These are phyloP conservation scores for Cetraspora pellucida DNA, from an alignment of 192 early-diverging fungal species.

Conservation along the genomic window DNA sequence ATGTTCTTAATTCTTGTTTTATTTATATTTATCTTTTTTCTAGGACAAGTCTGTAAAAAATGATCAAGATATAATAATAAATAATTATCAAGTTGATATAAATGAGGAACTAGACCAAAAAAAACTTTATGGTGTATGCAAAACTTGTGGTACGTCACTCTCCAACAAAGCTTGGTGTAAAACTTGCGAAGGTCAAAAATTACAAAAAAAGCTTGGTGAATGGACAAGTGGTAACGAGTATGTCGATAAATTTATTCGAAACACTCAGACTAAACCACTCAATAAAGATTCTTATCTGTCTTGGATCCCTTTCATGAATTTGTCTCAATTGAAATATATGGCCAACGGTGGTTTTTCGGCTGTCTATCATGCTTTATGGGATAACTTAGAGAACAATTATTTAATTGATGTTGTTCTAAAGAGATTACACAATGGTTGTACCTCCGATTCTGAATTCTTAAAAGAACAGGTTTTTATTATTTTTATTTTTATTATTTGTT, in stretches of 20 bases:
- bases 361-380: slow-evolving; percentile 8
- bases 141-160: neutral
- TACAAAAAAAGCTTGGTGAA: neutral
- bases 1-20: neutral
- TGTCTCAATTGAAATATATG: neutral
- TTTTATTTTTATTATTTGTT: neutral
- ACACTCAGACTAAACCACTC: neutral
- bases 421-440: slow-evolving; percentile 9
- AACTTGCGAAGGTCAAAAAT: neutral
- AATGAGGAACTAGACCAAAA: neutral
- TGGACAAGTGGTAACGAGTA: slow-evolving; percentile 20
- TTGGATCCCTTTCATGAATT: slow-evolving; percentile 27
- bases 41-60: neutral
- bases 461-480: slow-evolving; percentile 1
- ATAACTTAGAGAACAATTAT: neutral
- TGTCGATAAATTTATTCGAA: slow-evolving; percentile 16
- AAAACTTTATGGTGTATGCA: slow-evolving; percentile 1
- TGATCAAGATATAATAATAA: neutral
- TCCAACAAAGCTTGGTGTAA: neutral
- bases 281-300: neutral
- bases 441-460: slow-evolving; percentile 17
- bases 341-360: slow-evolving; percentile 9
- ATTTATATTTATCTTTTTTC: neutral
- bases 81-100: neutral
- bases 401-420: neutral